phyloP scores from a whole-genome alignment of 2,329 filamentous ascomycete species.

The Xylaria digitata region DNA sequence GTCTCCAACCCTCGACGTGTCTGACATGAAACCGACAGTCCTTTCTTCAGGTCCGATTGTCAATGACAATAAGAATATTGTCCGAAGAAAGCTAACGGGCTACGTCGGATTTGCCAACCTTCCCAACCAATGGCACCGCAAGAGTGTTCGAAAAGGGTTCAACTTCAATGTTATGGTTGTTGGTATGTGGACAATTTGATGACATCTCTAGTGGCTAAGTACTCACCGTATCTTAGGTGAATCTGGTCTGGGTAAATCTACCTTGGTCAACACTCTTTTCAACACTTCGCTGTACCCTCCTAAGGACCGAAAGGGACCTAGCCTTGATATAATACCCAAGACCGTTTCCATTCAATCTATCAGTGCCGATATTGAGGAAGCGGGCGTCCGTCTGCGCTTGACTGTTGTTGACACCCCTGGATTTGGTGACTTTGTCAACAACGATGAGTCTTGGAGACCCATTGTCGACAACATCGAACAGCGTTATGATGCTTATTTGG shows the following conservation, averaged over 20 bases:
- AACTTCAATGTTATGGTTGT: conserved; percentile 99
- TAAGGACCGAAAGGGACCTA: conserved; percentile 97
- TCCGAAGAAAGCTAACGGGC: conserved; percentile 96
- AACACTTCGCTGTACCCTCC: conserved; percentile 99
- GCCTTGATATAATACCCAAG: conserved; percentile 98
- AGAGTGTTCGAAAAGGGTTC: conserved; percentile 99
- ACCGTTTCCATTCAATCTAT: conserved; percentile 95
- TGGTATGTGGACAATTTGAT: conserved; percentile 70
- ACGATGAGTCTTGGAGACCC: conserved; percentile 98
- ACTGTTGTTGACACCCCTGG: conserved; percentile 98
- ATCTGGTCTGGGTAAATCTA: conserved; percentile 99
- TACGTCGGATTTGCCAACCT: conserved; percentile 99
- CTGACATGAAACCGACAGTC: conserved; percentile 48
- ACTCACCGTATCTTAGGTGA: conserved; percentile 72
- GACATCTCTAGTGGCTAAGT: not conserved
- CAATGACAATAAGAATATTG: conserved; percentile 89
- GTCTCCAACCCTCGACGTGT: conserved; percentile 53
- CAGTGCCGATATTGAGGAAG: conserved; percentile 97
- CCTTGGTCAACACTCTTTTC: conserved; percentile 98
- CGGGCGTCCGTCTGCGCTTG: conserved; percentile 92
- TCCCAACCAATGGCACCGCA: conserved; percentile 99
- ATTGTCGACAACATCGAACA: conserved; percentile 99
- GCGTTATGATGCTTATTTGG: conserved; percentile 96
- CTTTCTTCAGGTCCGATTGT: conserved; percentile 59
- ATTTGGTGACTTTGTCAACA: conserved; percentile 99